Evolutionary conservation across 495 filamentous ascomycete genomes (phyloP).

Genomic region (Aspergillus conjunctus): DNA sequence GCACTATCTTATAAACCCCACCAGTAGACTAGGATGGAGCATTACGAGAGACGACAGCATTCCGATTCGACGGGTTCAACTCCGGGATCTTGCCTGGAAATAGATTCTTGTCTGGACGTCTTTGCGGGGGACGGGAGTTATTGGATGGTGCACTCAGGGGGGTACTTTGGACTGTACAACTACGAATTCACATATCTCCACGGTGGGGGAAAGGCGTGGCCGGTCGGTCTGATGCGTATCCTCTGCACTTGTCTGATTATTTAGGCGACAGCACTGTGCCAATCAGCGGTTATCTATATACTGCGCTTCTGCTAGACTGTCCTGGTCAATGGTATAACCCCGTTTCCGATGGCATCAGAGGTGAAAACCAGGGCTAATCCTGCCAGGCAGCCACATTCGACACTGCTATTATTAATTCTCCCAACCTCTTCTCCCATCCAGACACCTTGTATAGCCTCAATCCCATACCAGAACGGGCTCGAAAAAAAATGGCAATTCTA

Average conservation of each 20-base stretch:
- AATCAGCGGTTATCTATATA: not conserved
- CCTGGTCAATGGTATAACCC: too few relatives aligned
- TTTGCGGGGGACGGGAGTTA: not conserved
- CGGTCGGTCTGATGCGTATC: not conserved
- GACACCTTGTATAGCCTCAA: not conserved
- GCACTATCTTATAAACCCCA: not conserved
- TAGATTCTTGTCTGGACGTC: not conserved
- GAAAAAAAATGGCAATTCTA: slow-evolving; percentile 6
- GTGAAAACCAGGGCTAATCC: too few relatives aligned
- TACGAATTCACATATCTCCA: too few relatives aligned
- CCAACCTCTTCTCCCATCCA: too few relatives aligned
- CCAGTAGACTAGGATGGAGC: too few relatives aligned
- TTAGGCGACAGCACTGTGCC: not conserved
- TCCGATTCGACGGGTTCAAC: not conserved
- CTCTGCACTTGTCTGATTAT: not conserved
- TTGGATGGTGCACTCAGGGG: not conserved
- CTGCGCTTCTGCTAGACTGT: not conserved
- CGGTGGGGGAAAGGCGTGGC: not conserved
- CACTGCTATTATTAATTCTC: too few relatives aligned
- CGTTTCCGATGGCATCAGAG: too few relatives aligned
- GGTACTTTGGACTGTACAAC: too few relatives aligned
- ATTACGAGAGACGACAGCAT: not conserved
- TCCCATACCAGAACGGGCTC: not conserved
- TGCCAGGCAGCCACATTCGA: too few relatives aligned
- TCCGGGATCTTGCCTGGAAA: not conserved